Evolutionary conservation across 2,329 filamentous ascomycete species (phyloP).

Genomic region (Botrytis deweyae): DNA sequence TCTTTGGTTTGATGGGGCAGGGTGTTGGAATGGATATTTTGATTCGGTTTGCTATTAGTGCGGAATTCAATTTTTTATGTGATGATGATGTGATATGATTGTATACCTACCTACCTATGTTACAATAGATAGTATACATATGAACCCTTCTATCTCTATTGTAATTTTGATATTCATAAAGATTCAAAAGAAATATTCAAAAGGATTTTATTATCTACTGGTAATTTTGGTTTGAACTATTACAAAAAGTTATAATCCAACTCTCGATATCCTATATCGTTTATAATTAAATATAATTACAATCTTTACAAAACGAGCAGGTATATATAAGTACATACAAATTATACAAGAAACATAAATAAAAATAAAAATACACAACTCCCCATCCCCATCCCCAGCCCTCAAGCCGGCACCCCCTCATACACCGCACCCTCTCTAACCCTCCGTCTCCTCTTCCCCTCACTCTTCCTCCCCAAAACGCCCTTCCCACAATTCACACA

Average conservation of each 20-base stretch:
- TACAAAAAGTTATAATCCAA: neutral
- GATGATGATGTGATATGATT: neutral
- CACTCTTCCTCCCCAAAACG: slow-evolving; percentile 64
- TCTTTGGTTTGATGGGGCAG: neutral
- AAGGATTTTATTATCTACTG: neutral
- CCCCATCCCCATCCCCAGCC: no score
- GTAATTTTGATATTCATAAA: neutral
- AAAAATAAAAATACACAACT: neutral
- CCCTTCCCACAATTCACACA: slow-evolving; percentile 41
- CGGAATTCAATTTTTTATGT: neutral
- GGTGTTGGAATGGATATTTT: neutral
- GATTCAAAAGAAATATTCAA: neutral
- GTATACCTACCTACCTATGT: no score
- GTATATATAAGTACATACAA: no score
- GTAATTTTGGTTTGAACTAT: neutral
- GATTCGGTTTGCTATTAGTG: neutral
- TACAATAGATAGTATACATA: neutral
- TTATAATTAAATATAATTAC: neutral
- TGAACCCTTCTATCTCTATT: neutral
- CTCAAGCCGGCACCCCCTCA: slow-evolving; percentile 58
- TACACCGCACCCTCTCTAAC: slow-evolving; percentile 53
- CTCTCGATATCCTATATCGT: neutral
- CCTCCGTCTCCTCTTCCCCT: slow-evolving; percentile 53
- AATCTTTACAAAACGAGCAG: neutral
- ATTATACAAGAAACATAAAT: neutral